Evolutionary conservation across 495 filamentous ascomycete species (phyloP).

Genomic region (Glonium stellatum): DNA sequence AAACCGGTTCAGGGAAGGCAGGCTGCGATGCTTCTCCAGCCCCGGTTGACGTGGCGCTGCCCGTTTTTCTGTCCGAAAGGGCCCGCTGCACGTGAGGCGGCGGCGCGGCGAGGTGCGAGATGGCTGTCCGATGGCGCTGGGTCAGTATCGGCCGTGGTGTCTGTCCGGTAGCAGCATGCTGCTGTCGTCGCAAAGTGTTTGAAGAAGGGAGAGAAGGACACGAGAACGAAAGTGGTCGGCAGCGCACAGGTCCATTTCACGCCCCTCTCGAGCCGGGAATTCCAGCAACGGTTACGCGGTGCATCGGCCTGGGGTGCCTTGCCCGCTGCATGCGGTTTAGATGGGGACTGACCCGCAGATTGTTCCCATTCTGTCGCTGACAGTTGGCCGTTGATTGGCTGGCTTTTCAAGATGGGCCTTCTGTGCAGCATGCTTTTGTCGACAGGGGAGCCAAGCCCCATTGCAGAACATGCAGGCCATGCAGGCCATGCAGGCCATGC

Average conservation of each 20-base stretch:
- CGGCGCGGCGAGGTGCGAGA: not conserved
- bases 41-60: conserved; percentile 25
- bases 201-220: conserved; percentile 22
- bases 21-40: not conserved
- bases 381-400: conserved; percentile 14
- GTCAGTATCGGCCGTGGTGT: conserved; percentile 6
- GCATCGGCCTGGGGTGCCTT: conserved; percentile 2
- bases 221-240: conserved; percentile 16
- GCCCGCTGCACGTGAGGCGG: conserved; percentile 10
- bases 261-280: conserved; percentile 22
- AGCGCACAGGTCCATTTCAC: conserved; percentile 22
- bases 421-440: not conserved
- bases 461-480: not conserved
- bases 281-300: conserved; percentile 22
- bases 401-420: conserved; percentile 14
- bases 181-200: conserved; percentile 10
- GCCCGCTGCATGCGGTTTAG: conserved; percentile 3
- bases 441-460: not conserved
- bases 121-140: not conserved
- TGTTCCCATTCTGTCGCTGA: conserved; percentile 7
- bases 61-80: conserved; percentile 1
- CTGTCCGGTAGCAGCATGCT: conserved; percentile 2
- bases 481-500: not conserved
- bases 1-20: conserved; percentile 7
- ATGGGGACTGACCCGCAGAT: not conserved